Percentiles rank a stretch among this genome's conserved stretches.
Evolutionary conservation across 1,139 yeast species (phyloP).

Genomic region (Scheffersomyces stambukii): DNA sequence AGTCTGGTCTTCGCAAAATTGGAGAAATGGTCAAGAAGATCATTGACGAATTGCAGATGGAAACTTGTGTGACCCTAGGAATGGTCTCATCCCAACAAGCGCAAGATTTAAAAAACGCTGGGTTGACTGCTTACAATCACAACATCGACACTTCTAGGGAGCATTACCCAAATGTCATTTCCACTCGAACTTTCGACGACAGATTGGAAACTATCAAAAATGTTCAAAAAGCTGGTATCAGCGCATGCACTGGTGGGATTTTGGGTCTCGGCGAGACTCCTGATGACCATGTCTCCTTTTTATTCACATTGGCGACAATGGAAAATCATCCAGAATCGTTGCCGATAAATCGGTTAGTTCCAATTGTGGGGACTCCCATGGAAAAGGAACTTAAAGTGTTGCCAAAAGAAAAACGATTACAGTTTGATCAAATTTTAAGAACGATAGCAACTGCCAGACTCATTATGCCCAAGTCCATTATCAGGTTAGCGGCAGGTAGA

Average conservation of each 20-base stretch:
- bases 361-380: slow-evolving; percentile 77
- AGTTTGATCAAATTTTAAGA: slow-evolving; percentile 59
- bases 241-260: slow-evolving; percentile 78
- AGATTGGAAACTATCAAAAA: slow-evolving; percentile 61
- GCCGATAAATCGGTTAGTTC: slow-evolving; percentile 77
- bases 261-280: slow-evolving; percentile 73
- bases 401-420: slow-evolving; percentile 36
- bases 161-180: slow-evolving; percentile 66
- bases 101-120: slow-evolving; percentile 54
- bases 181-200: slow-evolving; percentile 69
- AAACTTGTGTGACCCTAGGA: slow-evolving; percentile 77
- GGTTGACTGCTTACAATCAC: slow-evolving; percentile 79
- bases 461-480: slow-evolving; percentile 67
- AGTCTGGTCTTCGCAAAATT: slow-evolving; percentile 59
- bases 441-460: slow-evolving; percentile 75
- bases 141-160: slow-evolving; percentile 78
- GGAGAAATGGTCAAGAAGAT: slow-evolving; percentile 63
- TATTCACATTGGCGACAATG: slow-evolving; percentile 65
- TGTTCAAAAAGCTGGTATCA: slow-evolving; percentile 63
- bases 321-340: slow-evolving; percentile 71
- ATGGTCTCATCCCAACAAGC: slow-evolving; percentile 69
- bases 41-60: slow-evolving; percentile 60
- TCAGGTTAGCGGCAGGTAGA: slow-evolving; percentile 77
- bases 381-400: slow-evolving; percentile 47
- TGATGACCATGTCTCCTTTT: slow-evolving; percentile 66